phyloP scores from a whole-genome alignment of 1,139 yeast genomes.

The Suhomyces coccinellae region DNA sequence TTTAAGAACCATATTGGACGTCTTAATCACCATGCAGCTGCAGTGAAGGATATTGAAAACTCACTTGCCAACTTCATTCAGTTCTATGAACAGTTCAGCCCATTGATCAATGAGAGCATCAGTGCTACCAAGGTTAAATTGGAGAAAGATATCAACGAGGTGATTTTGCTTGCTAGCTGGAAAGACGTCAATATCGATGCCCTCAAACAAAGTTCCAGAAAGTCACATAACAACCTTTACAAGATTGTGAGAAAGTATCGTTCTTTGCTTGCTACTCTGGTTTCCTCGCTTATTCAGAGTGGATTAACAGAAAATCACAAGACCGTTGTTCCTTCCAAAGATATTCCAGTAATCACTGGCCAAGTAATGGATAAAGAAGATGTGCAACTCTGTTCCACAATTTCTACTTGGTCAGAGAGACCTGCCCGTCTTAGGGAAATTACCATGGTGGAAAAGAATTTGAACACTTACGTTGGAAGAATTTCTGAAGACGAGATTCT shows the following conservation, averaged over 20 bases:
- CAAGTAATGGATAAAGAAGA: slow-evolving; percentile 18
- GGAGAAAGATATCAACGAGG: slow-evolving; percentile 80
- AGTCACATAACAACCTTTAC: slow-evolving; percentile 81
- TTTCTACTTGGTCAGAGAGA: slow-evolving; percentile 54
- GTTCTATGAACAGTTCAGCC: slow-evolving; percentile 66
- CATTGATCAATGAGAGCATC: slow-evolving; percentile 48
- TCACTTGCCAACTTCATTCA: slow-evolving; percentile 62
- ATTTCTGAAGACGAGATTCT: slow-evolving; percentile 38
- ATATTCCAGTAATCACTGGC: slow-evolving; percentile 18
- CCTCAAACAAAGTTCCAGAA: slow-evolving; percentile 86
- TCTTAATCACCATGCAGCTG: slow-evolving; percentile 10
- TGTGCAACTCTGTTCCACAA: slow-evolving; percentile 20
- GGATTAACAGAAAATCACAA: slow-evolving; percentile 45
- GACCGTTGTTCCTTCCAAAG: slow-evolving; percentile 8
- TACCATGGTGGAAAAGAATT: slow-evolving; percentile 51
- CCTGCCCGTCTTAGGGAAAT: slow-evolving; percentile 57
- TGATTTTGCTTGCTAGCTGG: slow-evolving; percentile 92
- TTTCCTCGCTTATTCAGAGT: slow-evolving; percentile 56
- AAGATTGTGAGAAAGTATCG: slow-evolving; percentile 85
- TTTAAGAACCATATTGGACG: slow-evolving; percentile 53
- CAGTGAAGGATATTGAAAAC: slow-evolving; percentile 23
- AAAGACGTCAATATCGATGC: slow-evolving; percentile 95
- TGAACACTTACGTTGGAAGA: slow-evolving; percentile 48
- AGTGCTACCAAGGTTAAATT: slow-evolving; percentile 49
- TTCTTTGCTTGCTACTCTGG: slow-evolving; percentile 54